Conservation (phyloP, 2,329 filamentous ascomycete genomes). For the Aureobasidium zeae region DNA sequence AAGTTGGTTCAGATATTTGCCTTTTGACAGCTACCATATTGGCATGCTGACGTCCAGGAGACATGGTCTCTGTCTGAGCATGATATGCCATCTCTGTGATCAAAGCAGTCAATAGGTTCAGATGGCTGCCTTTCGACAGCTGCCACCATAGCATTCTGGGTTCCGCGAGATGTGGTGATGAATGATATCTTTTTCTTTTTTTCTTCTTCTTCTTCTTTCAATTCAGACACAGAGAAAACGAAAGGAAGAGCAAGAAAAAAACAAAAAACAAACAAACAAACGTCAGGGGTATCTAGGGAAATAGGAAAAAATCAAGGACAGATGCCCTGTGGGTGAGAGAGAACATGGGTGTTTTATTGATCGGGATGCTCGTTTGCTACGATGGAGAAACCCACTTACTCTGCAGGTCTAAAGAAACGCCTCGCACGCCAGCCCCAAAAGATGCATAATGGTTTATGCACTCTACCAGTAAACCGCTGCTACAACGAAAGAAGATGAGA, state of each 20-base stretch:
- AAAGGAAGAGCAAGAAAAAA: not conserved
- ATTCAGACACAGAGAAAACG: not conserved
- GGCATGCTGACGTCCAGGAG: no score
- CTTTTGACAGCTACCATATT: no score
- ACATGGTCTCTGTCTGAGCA: no score
- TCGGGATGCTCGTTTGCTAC: constrained; percentile 4
- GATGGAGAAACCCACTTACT: constrained; percentile 15
- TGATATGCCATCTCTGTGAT: no score
- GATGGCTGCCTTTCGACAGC: no score
- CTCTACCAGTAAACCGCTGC: constrained; percentile 9
- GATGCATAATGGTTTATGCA: constrained; percentile 14
- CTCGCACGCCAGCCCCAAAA: constrained; percentile 9
- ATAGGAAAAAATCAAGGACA: constrained; percentile 1
- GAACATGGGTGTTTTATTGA: constrained; percentile 5
- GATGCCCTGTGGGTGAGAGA: constrained; percentile 8
- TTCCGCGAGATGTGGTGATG: no score
- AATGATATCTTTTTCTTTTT: not conserved
- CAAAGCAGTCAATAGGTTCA: no score
- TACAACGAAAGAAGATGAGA: constrained; percentile 9
- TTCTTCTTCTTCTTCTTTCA: not conserved
- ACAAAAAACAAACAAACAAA: not conserved
- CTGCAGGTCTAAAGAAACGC: constrained; percentile 15
- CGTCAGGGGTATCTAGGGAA: constrained; percentile 11
- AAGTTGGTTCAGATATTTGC: no score
- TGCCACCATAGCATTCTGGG: no score